Conservation (phyloP, 108 stramenopile genomes). For the Stephanodiscus minutulus region DNA sequence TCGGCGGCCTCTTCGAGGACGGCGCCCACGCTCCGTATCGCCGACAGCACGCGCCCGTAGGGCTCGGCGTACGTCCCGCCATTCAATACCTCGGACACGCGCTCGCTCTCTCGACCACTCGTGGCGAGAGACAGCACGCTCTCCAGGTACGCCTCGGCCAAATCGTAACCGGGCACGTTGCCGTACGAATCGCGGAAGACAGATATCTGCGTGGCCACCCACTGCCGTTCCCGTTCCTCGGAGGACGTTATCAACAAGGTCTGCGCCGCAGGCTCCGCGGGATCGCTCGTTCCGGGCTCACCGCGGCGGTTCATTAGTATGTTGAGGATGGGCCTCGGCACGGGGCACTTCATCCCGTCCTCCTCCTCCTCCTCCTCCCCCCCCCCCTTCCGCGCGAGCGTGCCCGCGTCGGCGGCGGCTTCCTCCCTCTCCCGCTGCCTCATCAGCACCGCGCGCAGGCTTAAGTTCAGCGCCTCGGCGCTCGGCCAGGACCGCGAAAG, state of each 20-base stretch:
- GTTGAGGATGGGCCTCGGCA: slow-evolving; percentile 84
- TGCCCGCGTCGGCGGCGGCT: slow-evolving; percentile 4
- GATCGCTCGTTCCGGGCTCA: slow-evolving; percentile 9
- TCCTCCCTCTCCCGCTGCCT: slow-evolving; percentile 42
- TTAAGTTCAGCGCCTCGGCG: slow-evolving; percentile 80
- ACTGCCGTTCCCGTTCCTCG: slow-evolving; percentile 61
- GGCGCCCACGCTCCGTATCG: slow-evolving; percentile 77
- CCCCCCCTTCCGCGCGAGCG: background rate
- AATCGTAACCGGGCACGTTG: slow-evolving; percentile 57
- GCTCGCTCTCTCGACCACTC: slow-evolving; percentile 74
- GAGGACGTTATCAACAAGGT: slow-evolving; percentile 42
- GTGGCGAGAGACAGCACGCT: slow-evolving; percentile 79
- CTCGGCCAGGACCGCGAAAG: slow-evolving; percentile 84
- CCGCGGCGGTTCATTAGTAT: slow-evolving; percentile 61
- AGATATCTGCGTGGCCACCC: slow-evolving; percentile 69
- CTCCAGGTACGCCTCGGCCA: slow-evolving; percentile 82
- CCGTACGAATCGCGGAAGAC: slow-evolving; percentile 71
- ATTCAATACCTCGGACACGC: slow-evolving; percentile 65
- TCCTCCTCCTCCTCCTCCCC: slow-evolving; percentile 18
- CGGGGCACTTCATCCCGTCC: slow-evolving; percentile 77
- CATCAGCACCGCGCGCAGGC: slow-evolving; percentile 63
- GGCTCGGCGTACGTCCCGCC: slow-evolving; percentile 69
- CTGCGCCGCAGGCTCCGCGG: background rate
- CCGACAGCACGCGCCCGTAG: slow-evolving; percentile 66
- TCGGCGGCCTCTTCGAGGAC: slow-evolving; percentile 55